Conservation (phyloP, 2,329 filamentous ascomycete species). For the Blastomyces gilchristii region DNA sequence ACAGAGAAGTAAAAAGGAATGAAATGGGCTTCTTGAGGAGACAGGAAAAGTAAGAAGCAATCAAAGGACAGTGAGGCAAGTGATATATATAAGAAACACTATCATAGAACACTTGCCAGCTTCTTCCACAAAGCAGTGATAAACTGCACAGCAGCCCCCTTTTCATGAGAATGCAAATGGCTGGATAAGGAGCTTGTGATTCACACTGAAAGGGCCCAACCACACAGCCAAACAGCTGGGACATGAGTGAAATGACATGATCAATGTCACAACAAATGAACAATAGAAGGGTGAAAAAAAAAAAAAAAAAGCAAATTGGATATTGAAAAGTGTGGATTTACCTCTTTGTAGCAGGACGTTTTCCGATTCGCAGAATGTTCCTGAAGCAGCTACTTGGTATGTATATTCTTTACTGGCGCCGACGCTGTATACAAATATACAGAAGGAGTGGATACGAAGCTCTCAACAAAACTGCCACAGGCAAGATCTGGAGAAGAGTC, state of each 20-base stretch:
- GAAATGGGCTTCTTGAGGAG: neutral
- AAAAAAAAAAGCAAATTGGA: neutral
- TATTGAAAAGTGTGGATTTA: neutral
- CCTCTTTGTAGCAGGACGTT: neutral
- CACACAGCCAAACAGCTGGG: neutral
- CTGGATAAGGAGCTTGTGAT: neutral
- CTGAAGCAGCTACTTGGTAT: neutral
- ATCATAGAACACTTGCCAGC: neutral
- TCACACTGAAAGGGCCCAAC: neutral
- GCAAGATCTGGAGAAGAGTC: neutral
- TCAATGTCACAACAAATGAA: neutral
- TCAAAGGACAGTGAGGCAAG: neutral
- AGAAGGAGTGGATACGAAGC: neutral
- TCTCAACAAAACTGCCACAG: slow-evolving; percentile 3
- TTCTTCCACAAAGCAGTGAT: neutral
- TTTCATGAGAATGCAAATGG: neutral
- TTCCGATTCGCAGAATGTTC: neutral
- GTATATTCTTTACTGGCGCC: neutral
- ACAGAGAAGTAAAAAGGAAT: neutral
- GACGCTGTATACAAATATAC: neutral
- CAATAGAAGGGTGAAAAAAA: neutral
- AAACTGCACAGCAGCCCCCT: neutral
- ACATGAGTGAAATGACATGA: too few species aligned
- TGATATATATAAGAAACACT: neutral
- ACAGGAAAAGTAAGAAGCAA: neutral